These are phyloP conservation scores for Schizosaccharomyces osmophilus DNA, from an alignment of 805 yeast genomes.

Conservation along the genomic window DNA sequence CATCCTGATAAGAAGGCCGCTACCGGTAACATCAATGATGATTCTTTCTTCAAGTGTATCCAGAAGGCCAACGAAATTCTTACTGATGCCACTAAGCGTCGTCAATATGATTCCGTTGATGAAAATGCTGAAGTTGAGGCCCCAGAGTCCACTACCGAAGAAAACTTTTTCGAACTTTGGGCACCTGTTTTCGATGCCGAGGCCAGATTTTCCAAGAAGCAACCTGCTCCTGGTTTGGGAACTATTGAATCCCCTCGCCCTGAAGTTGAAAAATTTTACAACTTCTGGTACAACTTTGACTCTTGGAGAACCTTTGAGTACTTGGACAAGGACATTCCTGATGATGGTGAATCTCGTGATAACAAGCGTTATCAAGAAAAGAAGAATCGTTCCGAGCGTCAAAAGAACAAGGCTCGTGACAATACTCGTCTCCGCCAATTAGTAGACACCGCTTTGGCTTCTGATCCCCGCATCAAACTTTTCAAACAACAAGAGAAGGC, in stretches of 20 bases:
- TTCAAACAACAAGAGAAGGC: constrained; percentile 87
- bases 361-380: constrained; percentile 96
- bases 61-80: constrained; percentile 81
- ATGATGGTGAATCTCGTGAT: constrained; percentile 96
- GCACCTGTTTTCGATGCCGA: constrained; percentile 76
- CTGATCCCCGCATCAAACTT: constrained; percentile 83
- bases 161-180: constrained; percentile 64
- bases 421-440: constrained; percentile 66
- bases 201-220: constrained; percentile 73
- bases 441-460: constrained; percentile 66
- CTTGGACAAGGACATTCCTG: constrained; percentile 96
- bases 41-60: constrained; percentile 90
- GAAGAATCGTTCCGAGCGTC: constrained; percentile 88
- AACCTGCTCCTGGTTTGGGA: constrained; percentile 74
- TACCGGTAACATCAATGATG: constrained; percentile 55
- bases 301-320: constrained; percentile 97
- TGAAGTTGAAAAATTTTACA: constrained; percentile 63
- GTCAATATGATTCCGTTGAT: constrained; percentile 89
- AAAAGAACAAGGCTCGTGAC: constrained; percentile 94
- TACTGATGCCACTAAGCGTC: constrained; percentile 65
- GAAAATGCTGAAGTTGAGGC: constrained; percentile 62
- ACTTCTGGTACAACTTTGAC: constrained; percentile 80
- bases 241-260: constrained; percentile 38
- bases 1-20: constrained; percentile 98
- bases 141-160: constrained; percentile 30